These are phyloP conservation scores for Amphirosellinia nigrospora DNA, from an alignment of 495 filamentous ascomycete species.

Conservation along the genomic window DNA sequence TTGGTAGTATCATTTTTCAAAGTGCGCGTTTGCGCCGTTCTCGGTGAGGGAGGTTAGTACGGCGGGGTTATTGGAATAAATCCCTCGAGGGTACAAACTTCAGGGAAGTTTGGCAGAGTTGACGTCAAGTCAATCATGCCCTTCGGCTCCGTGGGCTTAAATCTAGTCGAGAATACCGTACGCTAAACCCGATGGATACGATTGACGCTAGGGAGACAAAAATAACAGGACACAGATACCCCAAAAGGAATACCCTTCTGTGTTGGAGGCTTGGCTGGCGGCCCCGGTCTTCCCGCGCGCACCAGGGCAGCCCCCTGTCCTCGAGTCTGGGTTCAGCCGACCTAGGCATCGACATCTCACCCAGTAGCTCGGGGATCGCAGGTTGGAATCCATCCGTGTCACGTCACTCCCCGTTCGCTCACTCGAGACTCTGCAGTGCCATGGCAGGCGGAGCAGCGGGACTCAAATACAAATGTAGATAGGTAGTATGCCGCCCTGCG, in stretches of 20 bases:
- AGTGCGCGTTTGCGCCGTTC: slow-evolving; percentile 3
- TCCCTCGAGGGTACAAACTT: slow-evolving; percentile 1
- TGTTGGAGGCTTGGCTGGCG: slow-evolving; percentile 25
- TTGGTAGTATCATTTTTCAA: not conserved
- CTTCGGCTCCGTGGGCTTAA: slow-evolving; percentile 16
- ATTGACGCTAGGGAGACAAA: slow-evolving; percentile 23
- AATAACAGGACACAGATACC: slow-evolving; percentile 22
- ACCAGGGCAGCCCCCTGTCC: slow-evolving; percentile 22
- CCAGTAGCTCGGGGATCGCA: slow-evolving; percentile 7
- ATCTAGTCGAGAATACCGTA: not conserved
- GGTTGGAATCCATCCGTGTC: slow-evolving; percentile 24
- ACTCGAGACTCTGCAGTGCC: slow-evolving; percentile 12
- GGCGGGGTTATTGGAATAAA: slow-evolving; percentile 2
- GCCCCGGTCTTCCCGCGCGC: slow-evolving; percentile 23
- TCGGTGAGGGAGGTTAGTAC: not conserved
- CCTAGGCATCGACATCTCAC: slow-evolving; percentile 21
- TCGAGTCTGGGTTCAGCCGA: slow-evolving; percentile 18
- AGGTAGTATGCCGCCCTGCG: slow-evolving; percentile 12
- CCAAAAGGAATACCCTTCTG: slow-evolving; percentile 19
- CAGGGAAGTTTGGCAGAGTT: slow-evolving; percentile 8
- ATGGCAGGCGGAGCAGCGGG: slow-evolving; percentile 23
- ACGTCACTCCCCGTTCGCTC: slow-evolving; percentile 26
- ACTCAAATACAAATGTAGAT: slow-evolving; percentile 16
- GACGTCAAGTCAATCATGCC: slow-evolving; percentile 22
- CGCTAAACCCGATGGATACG: slow-evolving; percentile 4